These are phyloP conservation scores for Hypoxylon sp. DNA, from an alignment of 2,329 filamentous ascomycete genomes.

Conservation along the genomic window DNA sequence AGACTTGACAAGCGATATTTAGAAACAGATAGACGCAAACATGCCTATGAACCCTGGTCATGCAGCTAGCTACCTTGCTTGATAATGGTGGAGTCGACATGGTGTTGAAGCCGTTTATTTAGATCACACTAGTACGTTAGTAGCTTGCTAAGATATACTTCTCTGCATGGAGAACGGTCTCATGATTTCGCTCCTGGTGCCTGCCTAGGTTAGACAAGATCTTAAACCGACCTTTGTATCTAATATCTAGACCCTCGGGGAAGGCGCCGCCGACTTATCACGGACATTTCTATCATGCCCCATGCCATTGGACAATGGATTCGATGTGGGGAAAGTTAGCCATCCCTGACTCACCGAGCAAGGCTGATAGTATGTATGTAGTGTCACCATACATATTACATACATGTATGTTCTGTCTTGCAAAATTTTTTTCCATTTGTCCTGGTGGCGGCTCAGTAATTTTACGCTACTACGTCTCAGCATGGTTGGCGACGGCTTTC, in stretches of 20 bases:
- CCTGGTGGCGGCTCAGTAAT: constrained; percentile 25
- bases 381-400: constrained; percentile 29
- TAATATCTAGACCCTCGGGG: constrained; percentile 24
- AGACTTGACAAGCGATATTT: constrained; percentile 25
- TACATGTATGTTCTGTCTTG: constrained; percentile 25
- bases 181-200: constrained; percentile 31
- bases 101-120: constrained; percentile 37
- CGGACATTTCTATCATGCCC: constrained; percentile 10
- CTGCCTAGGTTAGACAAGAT: constrained; percentile 28
- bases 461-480: constrained; percentile 14
- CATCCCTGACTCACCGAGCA: constrained; percentile 30
- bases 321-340: constrained; percentile 34
- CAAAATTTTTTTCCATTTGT: constrained; percentile 25
- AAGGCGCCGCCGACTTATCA: constrained; percentile 34
- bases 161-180: constrained; percentile 25
- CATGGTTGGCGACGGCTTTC: constrained; percentile 19
- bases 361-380: constrained; percentile 37
- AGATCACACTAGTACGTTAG: constrained; percentile 18
- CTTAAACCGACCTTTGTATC: constrained; percentile 28
- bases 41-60: constrained; percentile 17
- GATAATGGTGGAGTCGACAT: constrained; percentile 43
- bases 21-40: constrained; percentile 27
- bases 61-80: constrained; percentile 32
- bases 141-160: constrained; percentile 36
- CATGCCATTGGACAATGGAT: constrained; percentile 42